Base-by-base conservation (phyloP, 2,329 filamentous ascomycete species). In the Colletotrichum aenigma region DNA sequence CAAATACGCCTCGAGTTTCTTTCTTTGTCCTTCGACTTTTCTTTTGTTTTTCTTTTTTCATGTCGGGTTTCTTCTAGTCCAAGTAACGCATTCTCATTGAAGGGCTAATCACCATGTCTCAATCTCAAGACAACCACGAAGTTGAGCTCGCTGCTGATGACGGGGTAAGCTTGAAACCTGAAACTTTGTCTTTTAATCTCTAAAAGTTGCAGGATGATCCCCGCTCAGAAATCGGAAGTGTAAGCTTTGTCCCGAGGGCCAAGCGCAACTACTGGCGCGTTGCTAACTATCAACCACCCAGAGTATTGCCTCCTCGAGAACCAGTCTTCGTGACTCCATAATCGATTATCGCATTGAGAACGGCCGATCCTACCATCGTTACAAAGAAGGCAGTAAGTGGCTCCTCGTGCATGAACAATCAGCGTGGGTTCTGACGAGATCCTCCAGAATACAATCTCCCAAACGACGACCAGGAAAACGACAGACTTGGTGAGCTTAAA, bases 381-480 rank as follows among this genome's bases (percentile, higher is more conserved):
- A 74, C 24, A 61, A 74, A 10, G 71, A 71, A 1, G 71, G 71
- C 28, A 28, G 2, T 84, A 81, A 55, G 28, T 16, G 9, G 5
- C n/a, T 16, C 10, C 7, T 6, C 2, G 6, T n/a, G 4, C 36
- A 4, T 9, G 13, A 15, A 28, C 13, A 26, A 16, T 26, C 6
- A 15, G 4, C 7, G 7, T 16, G 24, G 1, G 2, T 16, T 16
- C 4, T 28, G 32, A n/a, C 6, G 0, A 12, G 8, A 3, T 34
- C 34, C 4, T 6, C 3, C 3, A 66, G 64, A 56, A 24, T 66
- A 66, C 15, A 21, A n/a, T 28, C 15, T 55, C 26, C 64, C 64
- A 1, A 66, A 55, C 21, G 64, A 66, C 38, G 65, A 56, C 3
- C 18, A 18, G 8, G 65, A 67, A 12, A 28, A 55, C 8, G 3